These are phyloP conservation scores for Abelmoschus esculentus DNA, from an alignment of 345 rosid species.

Conservation along the genomic window DNA sequence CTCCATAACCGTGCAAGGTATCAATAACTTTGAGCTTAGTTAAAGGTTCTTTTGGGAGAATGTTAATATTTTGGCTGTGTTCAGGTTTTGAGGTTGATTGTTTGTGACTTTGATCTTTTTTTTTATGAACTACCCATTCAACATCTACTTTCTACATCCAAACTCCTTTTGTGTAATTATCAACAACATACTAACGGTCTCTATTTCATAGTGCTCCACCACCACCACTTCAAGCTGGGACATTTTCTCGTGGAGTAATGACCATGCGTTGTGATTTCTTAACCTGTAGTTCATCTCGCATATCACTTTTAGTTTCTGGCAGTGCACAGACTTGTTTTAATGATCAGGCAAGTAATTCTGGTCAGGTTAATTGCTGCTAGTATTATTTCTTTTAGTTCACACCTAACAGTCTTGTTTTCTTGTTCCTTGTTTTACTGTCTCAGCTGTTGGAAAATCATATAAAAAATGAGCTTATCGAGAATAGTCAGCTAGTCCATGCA, in stretches of 20 bases:
- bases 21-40: conserved; percentile 12
- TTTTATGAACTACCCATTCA: neutral
- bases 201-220: conserved; percentile 83
- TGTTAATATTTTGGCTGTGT: too few relatives aligned
- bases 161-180: conserved; percentile 6
- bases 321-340: conserved; percentile 97
- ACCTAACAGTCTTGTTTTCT: neutral
- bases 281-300: conserved; percentile 80
- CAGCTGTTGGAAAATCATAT: conserved; percentile 97
- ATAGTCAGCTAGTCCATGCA: conserved; percentile 65
- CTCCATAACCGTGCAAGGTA: conserved; percentile 95
- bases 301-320: conserved; percentile 92
- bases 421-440: conserved; percentile 17
- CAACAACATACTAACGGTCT: conserved; percentile 5
- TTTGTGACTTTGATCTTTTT: neutral
- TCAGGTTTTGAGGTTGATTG: conserved; percentile 14
- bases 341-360: conserved; percentile 71
- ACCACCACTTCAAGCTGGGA: conserved; percentile 97
- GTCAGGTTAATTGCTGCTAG: neutral
- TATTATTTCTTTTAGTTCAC: neutral
- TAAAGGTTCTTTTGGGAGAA: neutral
- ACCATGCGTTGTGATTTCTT: conserved; percentile 98
- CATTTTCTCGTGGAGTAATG: conserved; percentile 96
- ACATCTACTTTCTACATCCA: neutral
- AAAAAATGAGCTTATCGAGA: conserved; percentile 81